Evolutionary conservation across 441 rosid species (phyloP).

Genomic region (Manihot esculenta): DNA sequence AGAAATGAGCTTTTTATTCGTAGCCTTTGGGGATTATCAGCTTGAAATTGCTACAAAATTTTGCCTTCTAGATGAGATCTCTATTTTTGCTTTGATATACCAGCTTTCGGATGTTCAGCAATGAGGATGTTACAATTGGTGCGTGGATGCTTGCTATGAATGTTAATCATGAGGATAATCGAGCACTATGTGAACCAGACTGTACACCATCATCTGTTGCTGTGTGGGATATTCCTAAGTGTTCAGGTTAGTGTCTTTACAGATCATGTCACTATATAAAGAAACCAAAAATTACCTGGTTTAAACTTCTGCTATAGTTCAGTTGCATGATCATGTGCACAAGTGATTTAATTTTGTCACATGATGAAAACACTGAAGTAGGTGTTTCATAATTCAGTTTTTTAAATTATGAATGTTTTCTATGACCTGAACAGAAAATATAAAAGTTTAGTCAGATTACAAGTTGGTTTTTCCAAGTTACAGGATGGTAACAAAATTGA

Average conservation of each 20-base stretch:
- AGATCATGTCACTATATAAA: conserved; percentile 1
- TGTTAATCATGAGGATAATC: conserved; percentile 78
- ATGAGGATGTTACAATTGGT: conserved; percentile 94
- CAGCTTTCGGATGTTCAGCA: conserved; percentile 96
- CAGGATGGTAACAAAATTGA: neutral
- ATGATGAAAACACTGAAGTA: neutral
- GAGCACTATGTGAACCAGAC: conserved; percentile 60
- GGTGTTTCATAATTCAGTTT: neutral
- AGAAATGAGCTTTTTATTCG: too few relatives aligned
- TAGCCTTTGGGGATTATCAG: neutral
- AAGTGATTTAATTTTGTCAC: neutral
- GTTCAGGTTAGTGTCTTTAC: conserved; percentile 68
- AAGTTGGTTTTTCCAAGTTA: neutral
- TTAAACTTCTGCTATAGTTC: neutral
- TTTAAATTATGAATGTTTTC: neutral
- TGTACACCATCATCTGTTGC: conserved; percentile 72
- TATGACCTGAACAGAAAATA: neutral
- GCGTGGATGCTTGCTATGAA: conserved; percentile 99
- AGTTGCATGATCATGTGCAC: neutral
- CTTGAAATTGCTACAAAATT: neutral
- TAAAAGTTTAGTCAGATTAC: neutral
- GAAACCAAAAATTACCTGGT: neutral
- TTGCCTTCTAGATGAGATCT: conserved; percentile 2
- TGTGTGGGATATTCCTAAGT: conserved; percentile 92
- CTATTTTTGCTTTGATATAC: conserved; percentile 19